phyloP scores from a whole-genome alignment of 2,329 filamentous ascomycete species.

The Aspergillus sp. region DNA sequence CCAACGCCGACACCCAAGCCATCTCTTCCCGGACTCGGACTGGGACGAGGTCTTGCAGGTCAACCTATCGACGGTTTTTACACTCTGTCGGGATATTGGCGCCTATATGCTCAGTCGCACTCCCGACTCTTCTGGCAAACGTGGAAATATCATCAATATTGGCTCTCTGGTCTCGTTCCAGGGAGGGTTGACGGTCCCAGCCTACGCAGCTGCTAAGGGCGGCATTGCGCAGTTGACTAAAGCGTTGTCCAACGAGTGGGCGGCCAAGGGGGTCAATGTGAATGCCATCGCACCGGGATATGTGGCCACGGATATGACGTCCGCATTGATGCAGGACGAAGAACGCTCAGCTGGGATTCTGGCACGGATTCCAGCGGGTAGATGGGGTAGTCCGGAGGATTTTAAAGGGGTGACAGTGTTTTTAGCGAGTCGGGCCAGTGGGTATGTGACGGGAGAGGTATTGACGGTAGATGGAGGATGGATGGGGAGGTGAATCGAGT shows the following conservation, averaged over 20 bases:
- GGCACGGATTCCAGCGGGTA: conserved; percentile 75
- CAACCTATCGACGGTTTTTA: conserved; percentile 78
- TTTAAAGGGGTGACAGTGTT: conserved; percentile 83
- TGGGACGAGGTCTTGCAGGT: conserved; percentile 83
- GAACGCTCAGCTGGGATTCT: conserved; percentile 71
- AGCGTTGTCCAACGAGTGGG: conserved; percentile 84
- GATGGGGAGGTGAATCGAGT: conserved; percentile 70
- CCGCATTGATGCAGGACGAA: conserved; percentile 71
- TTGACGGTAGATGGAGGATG: conserved; percentile 82
- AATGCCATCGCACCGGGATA: conserved; percentile 90
- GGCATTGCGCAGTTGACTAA: conserved; percentile 84
- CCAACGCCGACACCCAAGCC: conserved; percentile 73
- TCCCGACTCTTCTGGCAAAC: conserved; percentile 43
- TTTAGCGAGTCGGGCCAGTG: conserved; percentile 72
- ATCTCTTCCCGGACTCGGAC: conserved; percentile 72
- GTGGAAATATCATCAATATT: conserved; percentile 70
- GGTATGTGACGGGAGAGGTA: conserved; percentile 82
- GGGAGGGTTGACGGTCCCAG: conserved; percentile 82
- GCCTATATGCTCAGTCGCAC: conserved; percentile 32
- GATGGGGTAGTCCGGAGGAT: conserved; percentile 82
- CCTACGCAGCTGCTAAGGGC: conserved; percentile 83
- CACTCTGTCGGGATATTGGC: conserved; percentile 35
- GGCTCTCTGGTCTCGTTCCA: conserved; percentile 79
- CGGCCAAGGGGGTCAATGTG: conserved; percentile 72
- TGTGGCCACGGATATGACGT: conserved; percentile 90